These are phyloP conservation scores for Arthrobotrys megalospora DNA, from an alignment of 2,329 filamentous ascomycete genomes.

Conservation along the genomic window DNA sequence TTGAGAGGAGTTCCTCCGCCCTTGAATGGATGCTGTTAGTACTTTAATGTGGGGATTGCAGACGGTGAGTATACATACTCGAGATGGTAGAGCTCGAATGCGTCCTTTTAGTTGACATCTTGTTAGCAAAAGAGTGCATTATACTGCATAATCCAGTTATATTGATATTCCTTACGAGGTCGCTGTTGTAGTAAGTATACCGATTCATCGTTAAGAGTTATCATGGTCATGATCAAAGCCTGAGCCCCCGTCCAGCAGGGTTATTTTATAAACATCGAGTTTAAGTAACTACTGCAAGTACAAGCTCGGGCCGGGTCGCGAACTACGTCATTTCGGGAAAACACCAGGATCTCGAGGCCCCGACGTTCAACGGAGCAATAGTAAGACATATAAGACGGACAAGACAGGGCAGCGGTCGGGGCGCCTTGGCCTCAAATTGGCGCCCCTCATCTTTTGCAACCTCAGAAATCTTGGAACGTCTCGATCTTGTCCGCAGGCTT, in stretches of 20 bases:
- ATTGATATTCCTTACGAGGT: constrained; percentile 43
- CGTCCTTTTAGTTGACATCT: constrained; percentile 30
- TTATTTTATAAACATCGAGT: constrained; percentile 15
- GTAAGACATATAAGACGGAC: too few species aligned
- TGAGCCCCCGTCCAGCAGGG: neutral
- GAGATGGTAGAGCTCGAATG: constrained; percentile 57
- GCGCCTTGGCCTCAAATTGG: neutral
- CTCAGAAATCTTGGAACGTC: neutral
- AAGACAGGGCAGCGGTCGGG: too few species aligned
- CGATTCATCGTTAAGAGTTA: constrained; percentile 35
- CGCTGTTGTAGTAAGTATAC: constrained; percentile 56
- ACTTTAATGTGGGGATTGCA: neutral
- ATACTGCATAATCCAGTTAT: neutral
- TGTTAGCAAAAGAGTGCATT: neutral
- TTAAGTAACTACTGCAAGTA: too few species aligned
- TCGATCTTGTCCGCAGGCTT: constrained; percentile 3
- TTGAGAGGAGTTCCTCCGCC: constrained; percentile 43
- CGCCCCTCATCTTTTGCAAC: neutral
- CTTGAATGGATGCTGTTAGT: constrained; percentile 27
- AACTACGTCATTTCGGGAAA: constrained; percentile 34
- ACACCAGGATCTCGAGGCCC: neutral
- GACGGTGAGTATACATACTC: constrained; percentile 18
- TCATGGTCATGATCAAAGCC: neutral
- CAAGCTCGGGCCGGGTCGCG: neutral
- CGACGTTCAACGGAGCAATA: too few species aligned